phyloP scores from a whole-genome alignment of 768 basidiomycete genomes.

The Mycena vulgaris region DNA sequence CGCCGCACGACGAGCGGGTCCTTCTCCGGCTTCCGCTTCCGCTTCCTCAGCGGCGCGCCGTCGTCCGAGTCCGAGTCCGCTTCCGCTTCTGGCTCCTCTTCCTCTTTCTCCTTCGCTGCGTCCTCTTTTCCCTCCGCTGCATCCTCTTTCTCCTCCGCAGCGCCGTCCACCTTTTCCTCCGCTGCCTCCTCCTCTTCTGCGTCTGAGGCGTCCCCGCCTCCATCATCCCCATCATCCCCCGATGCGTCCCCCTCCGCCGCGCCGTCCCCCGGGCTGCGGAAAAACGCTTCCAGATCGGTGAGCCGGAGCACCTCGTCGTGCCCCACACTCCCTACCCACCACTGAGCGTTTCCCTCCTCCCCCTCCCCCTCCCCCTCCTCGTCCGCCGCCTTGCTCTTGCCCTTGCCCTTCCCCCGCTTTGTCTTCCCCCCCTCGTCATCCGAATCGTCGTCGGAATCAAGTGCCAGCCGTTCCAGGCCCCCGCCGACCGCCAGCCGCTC shows the following conservation, averaged over 20 bases:
- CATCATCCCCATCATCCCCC: background rate
- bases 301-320: slow-evolving; percentile 91
- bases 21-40: slow-evolving; percentile 71
- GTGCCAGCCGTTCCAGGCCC: slow-evolving; percentile 51
- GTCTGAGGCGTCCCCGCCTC: too few species aligned
- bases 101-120: slow-evolving; percentile 37
- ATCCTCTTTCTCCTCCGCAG: slow-evolving; percentile 44
- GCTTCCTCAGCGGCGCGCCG: slow-evolving; percentile 61
- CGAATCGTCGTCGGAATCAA: slow-evolving; percentile 35
- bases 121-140: slow-evolving; percentile 39
- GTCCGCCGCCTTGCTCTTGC: slow-evolving; percentile 19
- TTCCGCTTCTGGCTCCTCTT: slow-evolving; percentile 29
- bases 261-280: slow-evolving; percentile 51
- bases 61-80: slow-evolving; percentile 13
- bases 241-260: background rate
- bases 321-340: slow-evolving; percentile 94
- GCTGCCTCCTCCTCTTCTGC: slow-evolving; percentile 39
- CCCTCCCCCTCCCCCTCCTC: slow-evolving; percentile 22
- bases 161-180: slow-evolving; percentile 52
- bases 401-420: slow-evolving; percentile 37
- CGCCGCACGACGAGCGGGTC: slow-evolving; percentile 64
- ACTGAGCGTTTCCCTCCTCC: slow-evolving; percentile 52
- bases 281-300: slow-evolving; percentile 87
- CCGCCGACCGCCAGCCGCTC: slow-evolving; percentile 83
- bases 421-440: slow-evolving; percentile 16